Percentiles rank a stretch among this genome's conserved stretches.
Evolutionary conservation across 176 grass and related monocot species (phyloP).

Genomic region (bread wheat (Triticum aestivum)): DNA sequence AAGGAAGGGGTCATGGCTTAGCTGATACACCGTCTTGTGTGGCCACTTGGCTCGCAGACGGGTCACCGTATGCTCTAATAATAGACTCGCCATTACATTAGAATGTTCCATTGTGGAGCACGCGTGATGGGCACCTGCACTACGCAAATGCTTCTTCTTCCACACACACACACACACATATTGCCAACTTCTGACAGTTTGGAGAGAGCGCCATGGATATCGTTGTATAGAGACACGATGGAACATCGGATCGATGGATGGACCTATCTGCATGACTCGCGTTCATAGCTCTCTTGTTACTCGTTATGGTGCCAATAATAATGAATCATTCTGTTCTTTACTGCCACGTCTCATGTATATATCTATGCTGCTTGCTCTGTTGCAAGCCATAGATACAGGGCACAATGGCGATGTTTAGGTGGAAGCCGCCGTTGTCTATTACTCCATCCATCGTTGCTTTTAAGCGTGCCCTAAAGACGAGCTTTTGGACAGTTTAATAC

Average conservation of each 20-base stretch:
- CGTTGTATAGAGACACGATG: too few relatives aligned
- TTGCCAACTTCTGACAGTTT: neutral
- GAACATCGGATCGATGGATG: too few relatives aligned
- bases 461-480: conserved; percentile 29
- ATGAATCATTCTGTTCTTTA: neutral
- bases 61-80: neutral
- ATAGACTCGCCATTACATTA: neutral
- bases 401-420: neutral
- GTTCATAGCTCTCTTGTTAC: too few relatives aligned
- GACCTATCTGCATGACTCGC: too few relatives aligned
- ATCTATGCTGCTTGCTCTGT: neutral
- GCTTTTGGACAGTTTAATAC: neutral
- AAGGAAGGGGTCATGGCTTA: neutral
- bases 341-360: neutral
- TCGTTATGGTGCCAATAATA: neutral
- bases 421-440: neutral
- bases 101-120: neutral
- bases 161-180: neutral
- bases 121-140: neutral
- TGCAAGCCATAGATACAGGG: neutral
- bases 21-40: neutral
- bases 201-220: too few relatives aligned
- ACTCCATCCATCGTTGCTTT: neutral
- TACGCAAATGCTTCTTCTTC: neutral
- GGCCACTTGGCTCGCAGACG: neutral